phyloP scores from a whole-genome alignment of 495 filamentous ascomycete species.

The Annulohypoxylon stygium region DNA sequence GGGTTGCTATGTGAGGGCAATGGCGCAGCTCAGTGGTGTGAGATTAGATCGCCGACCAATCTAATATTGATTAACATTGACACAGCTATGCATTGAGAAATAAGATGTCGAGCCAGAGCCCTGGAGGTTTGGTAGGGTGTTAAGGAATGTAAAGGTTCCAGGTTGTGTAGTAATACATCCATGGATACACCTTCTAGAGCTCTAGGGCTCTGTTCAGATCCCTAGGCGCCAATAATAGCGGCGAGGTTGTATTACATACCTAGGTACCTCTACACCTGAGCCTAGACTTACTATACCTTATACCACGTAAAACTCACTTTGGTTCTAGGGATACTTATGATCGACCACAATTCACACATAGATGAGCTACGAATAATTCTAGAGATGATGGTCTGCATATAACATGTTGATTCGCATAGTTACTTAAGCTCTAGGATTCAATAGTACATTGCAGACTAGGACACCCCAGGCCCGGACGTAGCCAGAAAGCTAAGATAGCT shows the following conservation, averaged over 20 bases:
- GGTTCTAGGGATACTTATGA: background rate
- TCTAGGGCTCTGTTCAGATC: no score
- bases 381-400: background rate
- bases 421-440: constrained; percentile 4
- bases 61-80: background rate
- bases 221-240: background rate
- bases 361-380: background rate
- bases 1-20: background rate
- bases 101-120: no score
- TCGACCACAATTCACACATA: background rate
- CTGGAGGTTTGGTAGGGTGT: background rate
- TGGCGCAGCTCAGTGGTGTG: background rate
- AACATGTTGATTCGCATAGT: background rate
- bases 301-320: background rate
- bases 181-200: no score
- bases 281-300: constrained; percentile 9
- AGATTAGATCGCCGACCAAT: background rate
- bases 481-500: background rate
- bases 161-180: constrained; percentile 21
- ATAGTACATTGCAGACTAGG: constrained; percentile 12
- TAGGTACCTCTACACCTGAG: background rate
- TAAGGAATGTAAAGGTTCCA: background rate
- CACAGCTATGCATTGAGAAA: no score
- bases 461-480: background rate
- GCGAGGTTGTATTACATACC: constrained; percentile 26